phyloP scores from a whole-genome alignment of 768 basidiomycete genomes.

The Hygrocybe punicea region DNA sequence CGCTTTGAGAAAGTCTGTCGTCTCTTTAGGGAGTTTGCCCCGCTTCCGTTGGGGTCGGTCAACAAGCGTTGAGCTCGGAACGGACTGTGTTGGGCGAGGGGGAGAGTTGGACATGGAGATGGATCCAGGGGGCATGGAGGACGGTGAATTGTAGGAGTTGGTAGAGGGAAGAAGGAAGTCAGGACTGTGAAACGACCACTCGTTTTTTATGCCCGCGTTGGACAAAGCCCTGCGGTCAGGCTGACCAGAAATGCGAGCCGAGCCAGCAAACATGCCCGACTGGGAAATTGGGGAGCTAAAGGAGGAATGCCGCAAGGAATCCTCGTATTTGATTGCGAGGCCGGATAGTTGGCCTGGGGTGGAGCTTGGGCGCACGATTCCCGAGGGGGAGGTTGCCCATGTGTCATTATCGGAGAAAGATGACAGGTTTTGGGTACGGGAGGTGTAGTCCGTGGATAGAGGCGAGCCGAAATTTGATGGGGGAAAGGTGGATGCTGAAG shows the following conservation, averaged over 20 bases:
- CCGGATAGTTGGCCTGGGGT: conserved; percentile 58
- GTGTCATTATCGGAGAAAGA: conserved; percentile 52
- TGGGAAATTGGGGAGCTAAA: conserved; percentile 57
- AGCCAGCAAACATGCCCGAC: conserved; percentile 61
- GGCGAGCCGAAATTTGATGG: conserved; percentile 61
- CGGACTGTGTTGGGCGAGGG: conserved; percentile 51
- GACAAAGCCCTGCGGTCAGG: conserved; percentile 50
- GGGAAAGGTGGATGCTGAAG: conserved; percentile 12
- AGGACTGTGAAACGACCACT: conserved; percentile 65
- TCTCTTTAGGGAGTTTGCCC: conserved; percentile 86
- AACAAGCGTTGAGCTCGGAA: conserved; percentile 56
- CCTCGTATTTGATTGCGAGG: conserved; percentile 65
- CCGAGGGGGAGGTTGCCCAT: conserved; percentile 54
- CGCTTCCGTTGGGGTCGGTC: conserved; percentile 79
- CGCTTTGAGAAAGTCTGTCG: conserved; percentile 83
- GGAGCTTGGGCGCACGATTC: conserved; percentile 65
- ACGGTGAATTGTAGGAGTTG: conserved; percentile 38
- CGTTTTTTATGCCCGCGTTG: conserved; percentile 56
- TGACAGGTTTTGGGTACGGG: conserved; percentile 35
- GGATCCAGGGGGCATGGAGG: conserved; percentile 45
- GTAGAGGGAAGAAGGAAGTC: conserved; percentile 54
- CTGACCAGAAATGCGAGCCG: conserved; percentile 70
- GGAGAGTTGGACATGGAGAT: conserved; percentile 46
- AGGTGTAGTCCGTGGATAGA: conserved; percentile 64
- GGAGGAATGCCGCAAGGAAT: conserved; percentile 64